Conservation (phyloP, 225 moss, liverwort and hornwort species). For the Pseudoscleropodium purum region DNA sequence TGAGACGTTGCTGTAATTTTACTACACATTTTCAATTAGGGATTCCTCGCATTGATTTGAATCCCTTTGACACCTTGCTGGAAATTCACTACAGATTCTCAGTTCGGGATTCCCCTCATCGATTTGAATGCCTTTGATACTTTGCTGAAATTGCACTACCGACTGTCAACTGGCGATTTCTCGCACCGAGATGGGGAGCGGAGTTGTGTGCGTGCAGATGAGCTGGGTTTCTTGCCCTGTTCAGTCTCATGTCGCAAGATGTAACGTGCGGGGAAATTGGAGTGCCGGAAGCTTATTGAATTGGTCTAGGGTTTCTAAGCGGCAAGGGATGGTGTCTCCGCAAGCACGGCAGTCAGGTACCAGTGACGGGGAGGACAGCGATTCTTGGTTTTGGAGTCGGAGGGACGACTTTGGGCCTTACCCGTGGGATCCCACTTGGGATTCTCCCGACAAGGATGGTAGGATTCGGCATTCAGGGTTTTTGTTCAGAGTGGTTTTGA, state of each 20-base stretch:
- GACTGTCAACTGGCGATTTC: not conserved
- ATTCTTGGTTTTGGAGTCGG: constrained; percentile 47
- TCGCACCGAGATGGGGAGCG: constrained; percentile 16
- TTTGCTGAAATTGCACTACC: not conserved
- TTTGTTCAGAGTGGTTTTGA: not conserved
- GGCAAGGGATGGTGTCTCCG: not conserved
- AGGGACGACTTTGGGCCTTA: constrained; percentile 79
- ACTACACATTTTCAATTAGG: not conserved
- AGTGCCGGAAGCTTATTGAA: not conserved
- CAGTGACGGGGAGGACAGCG: constrained; percentile 37
- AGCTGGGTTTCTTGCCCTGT: constrained; percentile 8
- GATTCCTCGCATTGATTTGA: not conserved
- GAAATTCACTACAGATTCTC: not conserved
- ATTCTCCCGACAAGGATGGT: constrained; percentile 46
- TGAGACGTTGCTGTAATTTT: not conserved
- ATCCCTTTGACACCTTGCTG: not conserved
- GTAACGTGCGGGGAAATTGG: not conserved
- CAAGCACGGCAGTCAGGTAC: constrained; percentile 9
- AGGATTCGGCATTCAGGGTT: not conserved
- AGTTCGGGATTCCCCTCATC: not conserved
- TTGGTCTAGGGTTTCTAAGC: not conserved
- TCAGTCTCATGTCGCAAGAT: not conserved
- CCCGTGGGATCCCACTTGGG: constrained; percentile 93
- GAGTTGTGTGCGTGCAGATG: constrained; percentile 19
- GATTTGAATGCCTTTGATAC: not conserved